Base-by-base conservation (phyloP, 345 rosid genomes). In the Pistacia atlantica region DNA sequence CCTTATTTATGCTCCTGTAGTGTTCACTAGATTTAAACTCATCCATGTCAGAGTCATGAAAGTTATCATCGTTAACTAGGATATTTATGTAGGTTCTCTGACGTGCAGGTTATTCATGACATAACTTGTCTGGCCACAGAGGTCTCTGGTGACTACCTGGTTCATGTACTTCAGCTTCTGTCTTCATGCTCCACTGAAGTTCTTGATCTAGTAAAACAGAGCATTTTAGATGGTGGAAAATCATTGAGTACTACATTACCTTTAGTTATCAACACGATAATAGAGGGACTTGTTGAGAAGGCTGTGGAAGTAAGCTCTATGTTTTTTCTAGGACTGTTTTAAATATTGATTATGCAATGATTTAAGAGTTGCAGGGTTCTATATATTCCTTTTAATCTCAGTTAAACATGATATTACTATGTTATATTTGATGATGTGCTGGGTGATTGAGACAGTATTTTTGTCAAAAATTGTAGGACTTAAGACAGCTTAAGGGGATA, bases 91-190 rank as follows among this genome's bases (percentile, higher is more conserved):
- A 49, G 66, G 16, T 49, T 71, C 70, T 77, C 78, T 79, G 55
- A 76, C 79, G 78, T 89, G 87, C 97, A 96, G 98, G 84, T 96
- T 80, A 89, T 96, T 81, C 97, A 93, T 78, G 97, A 96, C 80
- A 78, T 92, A 79, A 85, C 82, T 80, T 83, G 79, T 80, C 86
- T 94, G 82, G 90, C 82, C 69, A 80, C 84, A 37, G 95, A 88
- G 85, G 87, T 92, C 58, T 77, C 86, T 74, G 97, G 95, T 56
- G 87, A 84, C 80, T 94, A 87, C 83, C 79, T 92, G 79, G 83
- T 75, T 79, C 88, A 82, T 77, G 78, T 94, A 81, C 86, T 85
- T 77, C 82, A 82, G 73, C 84, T 80, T 80, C 85, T 94, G 72
- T 84, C 97, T 76, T 84, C 97, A 61, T 90, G 95, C 89, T 85